These are phyloP conservation scores for Ophiostoma ips DNA, from an alignment of 2,329 filamentous ascomycete species.

Conservation along the genomic window DNA sequence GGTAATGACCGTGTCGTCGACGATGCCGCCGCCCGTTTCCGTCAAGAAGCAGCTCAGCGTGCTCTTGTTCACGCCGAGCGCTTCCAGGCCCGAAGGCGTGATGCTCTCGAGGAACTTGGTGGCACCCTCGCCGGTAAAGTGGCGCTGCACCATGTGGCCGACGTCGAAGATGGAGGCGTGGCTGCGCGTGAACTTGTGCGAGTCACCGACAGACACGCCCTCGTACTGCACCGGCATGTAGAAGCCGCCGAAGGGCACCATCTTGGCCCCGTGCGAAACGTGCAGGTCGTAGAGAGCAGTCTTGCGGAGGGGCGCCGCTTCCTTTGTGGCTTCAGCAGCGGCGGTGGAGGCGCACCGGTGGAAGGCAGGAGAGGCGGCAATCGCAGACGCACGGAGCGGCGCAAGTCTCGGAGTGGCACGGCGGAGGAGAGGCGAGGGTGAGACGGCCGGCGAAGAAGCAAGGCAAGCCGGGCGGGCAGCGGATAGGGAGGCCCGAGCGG, in stretches of 20 bases:
- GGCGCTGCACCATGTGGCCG: slow-evolving; percentile 90
- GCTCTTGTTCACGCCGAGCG: slow-evolving; percentile 52
- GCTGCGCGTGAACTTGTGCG: slow-evolving; percentile 77
- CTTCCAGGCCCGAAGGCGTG: slow-evolving; percentile 60
- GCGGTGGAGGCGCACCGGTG: not conserved
- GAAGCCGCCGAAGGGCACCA: slow-evolving; percentile 93
- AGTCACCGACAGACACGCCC: slow-evolving; percentile 62
- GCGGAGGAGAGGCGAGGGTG: not conserved
- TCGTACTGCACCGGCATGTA: slow-evolving; percentile 86
- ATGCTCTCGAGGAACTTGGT: slow-evolving; percentile 69
- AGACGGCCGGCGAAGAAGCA: not conserved
- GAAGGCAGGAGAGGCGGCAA: not conserved
- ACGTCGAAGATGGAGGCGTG: slow-evolving; percentile 92
- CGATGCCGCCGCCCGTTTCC: slow-evolving; percentile 64
- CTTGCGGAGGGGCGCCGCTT: slow-evolving; percentile 14
- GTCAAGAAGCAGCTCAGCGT: slow-evolving; percentile 75
- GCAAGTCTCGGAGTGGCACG: not conserved
- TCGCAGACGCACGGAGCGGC: not conserved
- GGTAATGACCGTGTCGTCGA: slow-evolving; percentile 88
- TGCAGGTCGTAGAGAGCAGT: slow-evolving; percentile 25
- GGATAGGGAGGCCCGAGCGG: not conserved
- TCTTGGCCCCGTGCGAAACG: slow-evolving; percentile 66
- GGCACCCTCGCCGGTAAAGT: slow-evolving; percentile 67
- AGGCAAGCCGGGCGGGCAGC: not conserved
- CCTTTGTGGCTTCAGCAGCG: not conserved